Evolutionary conservation across 768 basidiomycete species (phyloP), one percentile per base, ranked within the genome.

Genomic region (Calocera viscosa): DNA sequence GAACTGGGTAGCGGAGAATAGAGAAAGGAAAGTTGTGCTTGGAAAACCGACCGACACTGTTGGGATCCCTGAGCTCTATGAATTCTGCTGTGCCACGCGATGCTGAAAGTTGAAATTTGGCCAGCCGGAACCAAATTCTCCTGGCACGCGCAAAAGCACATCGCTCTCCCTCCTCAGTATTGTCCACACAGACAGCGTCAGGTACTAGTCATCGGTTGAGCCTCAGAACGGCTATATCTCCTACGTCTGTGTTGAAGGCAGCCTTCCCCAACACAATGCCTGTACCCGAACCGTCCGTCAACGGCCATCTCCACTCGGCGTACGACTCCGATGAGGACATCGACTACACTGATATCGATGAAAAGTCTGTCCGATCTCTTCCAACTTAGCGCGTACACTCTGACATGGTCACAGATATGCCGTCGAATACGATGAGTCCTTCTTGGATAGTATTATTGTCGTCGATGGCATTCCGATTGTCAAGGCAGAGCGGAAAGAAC

Each of bases 401-500:
- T 32, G 69, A 71, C 43, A 66, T 53, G 63, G 24, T 38, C n/a
- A 8, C 75, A 96, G 94, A 80, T 95, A 93, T 78, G 82, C 86
- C 70, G 87, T 94, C 72, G 80, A 90, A 67, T 85, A 86, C 70
- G 89, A 91, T 71, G 87, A 92, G 70, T 83, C 90, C 41, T 84
- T 97, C 73, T 60, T 60, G 30, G 96, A 98, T 80, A 91, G 90
- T 74, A 85, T 91, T 67, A 77, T 99, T 65, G 89, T 98, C 65
- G 86, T 98, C 67, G 96, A 98, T 76, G 92, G 93, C 64, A 82
- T 94, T 24, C 96, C 94, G 11, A 75, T 91, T 68, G 91, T 97
- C 75, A 93, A 96, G 74, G 86, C 84, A 72, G 83, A 84, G 65
- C 94, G 93, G 77, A 82, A 86, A 39, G 90, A 91, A 63, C 90